Evolutionary conservation across 2,329 filamentous ascomycete genomes (phyloP), one percentile per base, ranked within the genome.

Genomic region (Fusarium denticulatum): DNA sequence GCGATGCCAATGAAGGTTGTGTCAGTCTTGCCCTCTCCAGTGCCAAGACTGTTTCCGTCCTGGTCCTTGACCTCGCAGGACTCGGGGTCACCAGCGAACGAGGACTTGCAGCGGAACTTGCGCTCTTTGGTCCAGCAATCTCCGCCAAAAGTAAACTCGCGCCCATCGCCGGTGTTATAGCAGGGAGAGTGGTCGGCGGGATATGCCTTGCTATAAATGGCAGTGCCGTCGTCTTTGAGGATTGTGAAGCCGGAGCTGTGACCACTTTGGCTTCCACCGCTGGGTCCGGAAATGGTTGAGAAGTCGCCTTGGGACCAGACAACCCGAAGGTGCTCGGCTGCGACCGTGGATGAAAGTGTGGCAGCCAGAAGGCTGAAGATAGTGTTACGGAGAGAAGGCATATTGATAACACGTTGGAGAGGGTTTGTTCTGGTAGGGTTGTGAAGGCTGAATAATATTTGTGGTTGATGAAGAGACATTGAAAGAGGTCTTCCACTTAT

Each of bases 1-100:
- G 65, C 61, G 9, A 68, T 68, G 5, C 65, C 65, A 14, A 68
- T 68, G 13, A 68, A 68, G 7, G 37, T 47, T 3, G 62, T 60
- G 9, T 67, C 55, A 8, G 53, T 66, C 42, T 55, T 60, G 32
- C 65, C 62, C 39, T 68, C 65, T 28, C 53, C 55, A 10, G 50
- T 46, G 30, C 43, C 64, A 9, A 67, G 62, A 9, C 47, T 66
- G 24, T 53, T 67, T 5, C 62, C 62, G 13, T 56, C 62, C 40
- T 49, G 36, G 7, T 67, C 65, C 55, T 53, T 67, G 26, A 67
- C 55, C 39, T 67, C 62, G 14, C 65, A 68, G 16, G 22, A 26
- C 15, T 68, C 47, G 2, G 65, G 62, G 30, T 67, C 37, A 16
- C 65, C 65, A 24, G 22, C 43, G 11, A 68, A 42, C 2, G 36